Percentiles rank a stretch among this genome's conserved stretches.
These are phyloP conservation scores for Termitomyces sp. DNA, from an alignment of 1,284 basidiomycete genomes.

Conservation along the genomic window DNA sequence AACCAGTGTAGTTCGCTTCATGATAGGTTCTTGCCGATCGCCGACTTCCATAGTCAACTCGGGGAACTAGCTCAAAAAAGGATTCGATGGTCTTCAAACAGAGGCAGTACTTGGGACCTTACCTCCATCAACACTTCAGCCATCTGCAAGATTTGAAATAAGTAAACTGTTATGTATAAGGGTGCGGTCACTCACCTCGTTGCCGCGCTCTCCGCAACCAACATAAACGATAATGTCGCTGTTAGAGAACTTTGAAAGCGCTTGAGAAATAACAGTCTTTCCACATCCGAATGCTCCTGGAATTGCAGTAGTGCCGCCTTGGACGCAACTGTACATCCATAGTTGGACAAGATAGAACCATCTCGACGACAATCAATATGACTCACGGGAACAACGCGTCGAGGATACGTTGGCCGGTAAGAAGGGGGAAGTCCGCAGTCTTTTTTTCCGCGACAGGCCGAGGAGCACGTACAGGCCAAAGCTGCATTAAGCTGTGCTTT, in stretches of 20 bases:
- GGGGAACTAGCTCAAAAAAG: conserved; percentile 72
- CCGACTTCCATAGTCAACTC: conserved; percentile 88
- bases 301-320: conserved; percentile 98
- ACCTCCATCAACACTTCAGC: conserved; percentile 97
- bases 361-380: neutral
- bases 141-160: conserved; percentile 56
- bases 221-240: conserved; percentile 99
- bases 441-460: conserved; percentile 93
- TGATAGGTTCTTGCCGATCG: conserved; percentile 97
- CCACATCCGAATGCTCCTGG: conserved; percentile 99
- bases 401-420: conserved; percentile 96
- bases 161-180: neutral
- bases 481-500: conserved; percentile 93
- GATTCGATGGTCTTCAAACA: conserved; percentile 3
- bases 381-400: conserved; percentile 93
- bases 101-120: conserved; percentile 18
- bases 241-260: conserved; percentile 98
- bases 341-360: conserved; percentile 2
- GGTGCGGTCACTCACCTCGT: conserved; percentile 52
- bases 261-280: conserved; percentile 96
- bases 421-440: conserved; percentile 87
- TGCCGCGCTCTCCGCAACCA: conserved; percentile 92
- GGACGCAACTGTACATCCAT: conserved; percentile 66
- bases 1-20: conserved; percentile 99
- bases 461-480: conserved; percentile 98